Evolutionary conservation across 2,329 filamentous ascomycete species (phyloP).

Genomic region (Tolypocladium pustulatum): DNA sequence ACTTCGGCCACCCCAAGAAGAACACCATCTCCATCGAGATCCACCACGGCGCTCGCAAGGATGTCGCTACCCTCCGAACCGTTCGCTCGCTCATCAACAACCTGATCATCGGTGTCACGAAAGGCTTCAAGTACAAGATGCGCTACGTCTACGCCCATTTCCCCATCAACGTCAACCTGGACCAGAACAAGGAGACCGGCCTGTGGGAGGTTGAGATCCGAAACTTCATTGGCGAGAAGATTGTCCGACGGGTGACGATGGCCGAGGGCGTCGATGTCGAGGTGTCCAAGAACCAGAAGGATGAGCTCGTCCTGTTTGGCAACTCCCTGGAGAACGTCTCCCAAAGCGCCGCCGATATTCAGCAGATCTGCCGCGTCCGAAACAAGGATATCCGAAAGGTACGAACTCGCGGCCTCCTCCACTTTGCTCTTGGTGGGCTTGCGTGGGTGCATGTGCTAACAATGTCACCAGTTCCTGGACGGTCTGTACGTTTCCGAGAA

Average conservation of each 20-base stretch:
- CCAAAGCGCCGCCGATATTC: conserved; percentile 96
- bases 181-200: conserved; percentile 89
- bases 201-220: conserved; percentile 92
- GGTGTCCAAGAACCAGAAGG: conserved; percentile 88
- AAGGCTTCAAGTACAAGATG: conserved; percentile 99
- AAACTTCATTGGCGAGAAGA: conserved; percentile 99
- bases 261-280: conserved; percentile 82
- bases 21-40: conserved; percentile 91
- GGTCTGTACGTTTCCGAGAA: conserved; percentile 99
- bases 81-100: conserved; percentile 98
- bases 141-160: conserved; percentile 99
- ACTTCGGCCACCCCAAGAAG: conserved; percentile 81
- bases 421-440: background rate
- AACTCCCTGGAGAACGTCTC: conserved; percentile 98
- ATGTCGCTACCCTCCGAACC: conserved; percentile 93
- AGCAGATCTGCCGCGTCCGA: conserved; percentile 98
- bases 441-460: conserved; percentile 9
- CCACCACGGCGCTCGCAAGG: conserved; percentile 97
- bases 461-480: conserved; percentile 74
- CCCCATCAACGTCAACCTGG: conserved; percentile 99
- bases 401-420: conserved; percentile 12
- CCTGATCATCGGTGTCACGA: conserved; percentile 95
- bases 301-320: conserved; percentile 85
- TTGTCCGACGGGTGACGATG: conserved; percentile 86
- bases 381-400: conserved; percentile 99